Conservation (phyloP, 1,284 basidiomycete genomes). For the Fomes fomentarius region DNA sequence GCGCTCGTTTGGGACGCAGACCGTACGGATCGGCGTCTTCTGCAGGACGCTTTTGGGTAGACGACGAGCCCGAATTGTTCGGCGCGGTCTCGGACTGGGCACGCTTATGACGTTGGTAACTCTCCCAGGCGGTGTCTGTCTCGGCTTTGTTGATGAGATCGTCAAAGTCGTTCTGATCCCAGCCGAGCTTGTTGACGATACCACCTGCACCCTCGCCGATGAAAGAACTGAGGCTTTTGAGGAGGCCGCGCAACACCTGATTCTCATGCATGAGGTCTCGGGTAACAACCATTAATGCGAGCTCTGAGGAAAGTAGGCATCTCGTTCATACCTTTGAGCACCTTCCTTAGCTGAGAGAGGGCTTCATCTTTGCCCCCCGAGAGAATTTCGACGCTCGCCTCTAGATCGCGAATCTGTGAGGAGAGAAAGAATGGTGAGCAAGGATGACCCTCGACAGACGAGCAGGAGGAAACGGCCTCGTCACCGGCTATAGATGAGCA, state of each 20-base stretch:
- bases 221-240: conserved; percentile 76
- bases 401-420: conserved; percentile 85
- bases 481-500: no score
- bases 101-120: conserved; percentile 72
- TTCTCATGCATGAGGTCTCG: conserved; percentile 89
- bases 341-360: conserved; percentile 77
- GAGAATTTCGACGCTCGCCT: conserved; percentile 88
- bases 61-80: conserved; percentile 23
- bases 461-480: no score
- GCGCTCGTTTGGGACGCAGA: conserved; percentile 53
- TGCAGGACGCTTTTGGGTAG: conserved; percentile 40
- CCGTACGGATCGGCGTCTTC: conserved; percentile 51
- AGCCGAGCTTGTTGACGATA: conserved; percentile 78
- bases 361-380: conserved; percentile 91
- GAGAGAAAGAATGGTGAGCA: conserved; percentile 10
- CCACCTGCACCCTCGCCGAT: conserved; percentile 85
- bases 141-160: conserved; percentile 82
- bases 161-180: conserved; percentile 76
- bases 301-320: conserved; percentile 1
- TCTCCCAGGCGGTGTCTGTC: conserved; percentile 90
- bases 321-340: conserved; percentile 65
- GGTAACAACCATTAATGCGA: conserved; percentile 19
- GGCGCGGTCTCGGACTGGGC: conserved; percentile 27
- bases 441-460: not conserved
- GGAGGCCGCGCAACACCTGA: conserved; percentile 76